Conservation (phyloP, 495 filamentous ascomycete genomes). For the Thermothielavioides terrestris region DNA sequence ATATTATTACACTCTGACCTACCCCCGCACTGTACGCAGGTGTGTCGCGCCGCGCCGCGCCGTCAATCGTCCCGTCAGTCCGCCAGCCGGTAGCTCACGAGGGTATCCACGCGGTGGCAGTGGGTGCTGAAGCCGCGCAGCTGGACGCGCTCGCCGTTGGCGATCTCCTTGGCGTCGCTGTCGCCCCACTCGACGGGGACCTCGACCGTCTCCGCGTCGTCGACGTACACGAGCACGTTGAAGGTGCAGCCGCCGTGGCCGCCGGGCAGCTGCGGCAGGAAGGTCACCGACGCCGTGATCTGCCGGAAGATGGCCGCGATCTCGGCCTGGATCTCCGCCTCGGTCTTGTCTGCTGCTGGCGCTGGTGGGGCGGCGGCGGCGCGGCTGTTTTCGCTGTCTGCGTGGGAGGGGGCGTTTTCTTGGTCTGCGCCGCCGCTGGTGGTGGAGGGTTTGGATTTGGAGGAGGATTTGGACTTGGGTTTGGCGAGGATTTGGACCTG, state of each 20-base stretch:
- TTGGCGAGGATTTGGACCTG: constrained; percentile 60
- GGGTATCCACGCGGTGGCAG: constrained; percentile 84
- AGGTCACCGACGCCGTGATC: constrained; percentile 95
- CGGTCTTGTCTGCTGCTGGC: constrained; percentile 57
- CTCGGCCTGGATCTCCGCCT: constrained; percentile 85
- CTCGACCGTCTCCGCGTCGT: constrained; percentile 90
- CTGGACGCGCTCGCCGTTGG: constrained; percentile 90
- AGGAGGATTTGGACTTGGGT: constrained; percentile 25
- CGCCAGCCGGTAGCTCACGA: constrained; percentile 76
- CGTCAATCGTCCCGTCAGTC: constrained; percentile 24
- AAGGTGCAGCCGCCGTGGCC: constrained; percentile 97
- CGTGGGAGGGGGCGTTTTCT: constrained; percentile 24
- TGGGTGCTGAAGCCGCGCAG: constrained; percentile 91
- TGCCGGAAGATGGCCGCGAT: constrained; percentile 95
- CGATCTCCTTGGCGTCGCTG: constrained; percentile 96
- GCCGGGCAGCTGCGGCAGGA: constrained; percentile 83
- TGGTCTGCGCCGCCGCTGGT: constrained; percentile 37
- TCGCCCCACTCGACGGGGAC: constrained; percentile 98
- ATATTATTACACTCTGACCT: not conserved
- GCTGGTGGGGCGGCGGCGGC: constrained; percentile 24
- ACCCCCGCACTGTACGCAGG: not conserved
- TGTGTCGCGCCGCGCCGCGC: too few relatives aligned
- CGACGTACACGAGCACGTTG: constrained; percentile 96
- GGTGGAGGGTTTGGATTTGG: constrained; percentile 41
- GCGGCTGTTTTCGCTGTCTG: too few relatives aligned